Evolutionary conservation across 805 yeast genomes (phyloP), one percentile per base, ranked within the genome.

Genomic region (Pichia phayaonensis): DNA sequence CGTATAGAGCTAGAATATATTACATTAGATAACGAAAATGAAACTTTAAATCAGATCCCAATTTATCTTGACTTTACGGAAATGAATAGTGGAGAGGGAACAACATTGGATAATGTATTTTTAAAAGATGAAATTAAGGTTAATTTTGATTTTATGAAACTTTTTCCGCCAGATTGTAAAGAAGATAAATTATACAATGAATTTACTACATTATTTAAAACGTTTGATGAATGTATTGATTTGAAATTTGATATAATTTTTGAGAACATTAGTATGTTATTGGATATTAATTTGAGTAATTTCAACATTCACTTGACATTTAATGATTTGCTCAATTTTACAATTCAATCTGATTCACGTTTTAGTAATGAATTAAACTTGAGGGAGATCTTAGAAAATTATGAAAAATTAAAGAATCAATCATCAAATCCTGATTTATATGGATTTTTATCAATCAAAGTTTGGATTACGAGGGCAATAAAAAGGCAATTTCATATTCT

Each of bases 31-130:
- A 34, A 44, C 16, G 43, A 43, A 18, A 16, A 20, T 4, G 45
- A 22, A 21, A 42, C 13, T 8, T 18, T 36, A 20, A 27, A 23
- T 10, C 15, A 44, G 18, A 50, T 61, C 12, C 66, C 68, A 1
- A 51, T 63, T 7, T 65, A 63, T 45, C 51, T 65, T 18, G 68
- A 65, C 42, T 47, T 61, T 13, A 64, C 65, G 22, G 58, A 54
- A 8, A 20, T 50, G 15, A 11, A 12, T 1, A 18, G 26, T 10
- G 23, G 22, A n/a, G 23, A 21, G 8, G n/a, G 24, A 8, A 21
- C 20, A 4, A 27, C 6, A 4, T 27, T 45, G 10, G 43, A 20
- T 20, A 34, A 34, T 23, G 29, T 24, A 8, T 34, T 40, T 38
- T 31, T 48, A 21, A 20, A 45, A 5, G 47, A 42, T 4, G 26